Evolutionary conservation across 140 eudicot genomes (phyloP).

Genomic region (Flaveria floridana): DNA sequence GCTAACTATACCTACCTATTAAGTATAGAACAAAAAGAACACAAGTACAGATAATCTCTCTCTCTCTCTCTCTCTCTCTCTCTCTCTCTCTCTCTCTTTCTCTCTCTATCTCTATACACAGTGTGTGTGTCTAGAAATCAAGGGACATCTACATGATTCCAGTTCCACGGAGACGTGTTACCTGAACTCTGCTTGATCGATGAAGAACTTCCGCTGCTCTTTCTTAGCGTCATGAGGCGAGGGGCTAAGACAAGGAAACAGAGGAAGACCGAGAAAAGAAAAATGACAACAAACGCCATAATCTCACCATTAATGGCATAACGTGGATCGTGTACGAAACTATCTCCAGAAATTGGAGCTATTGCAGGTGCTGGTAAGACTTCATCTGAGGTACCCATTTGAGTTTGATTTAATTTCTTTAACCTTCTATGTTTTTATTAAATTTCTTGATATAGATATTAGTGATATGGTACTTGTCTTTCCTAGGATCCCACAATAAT

Average conservation of each 20-base stretch:
- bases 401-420: constrained; percentile 15
- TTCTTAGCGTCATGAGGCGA: constrained; percentile 27
- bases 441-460: not conserved
- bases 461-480: constrained; percentile 23
- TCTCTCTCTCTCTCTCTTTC: not conserved
- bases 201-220: constrained; percentile 21
- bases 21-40: constrained; percentile 13
- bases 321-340: constrained; percentile 23
- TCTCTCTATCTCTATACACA: not conserved
- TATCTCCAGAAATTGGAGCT: constrained; percentile 26
- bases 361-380: constrained; percentile 31
- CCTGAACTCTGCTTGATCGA: constrained; percentile 5
- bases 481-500: constrained; percentile 4
- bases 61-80: no score
- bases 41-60: not conserved
- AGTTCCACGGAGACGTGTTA: constrained; percentile 20
- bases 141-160: constrained; percentile 25
- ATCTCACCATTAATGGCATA: constrained; percentile 34
- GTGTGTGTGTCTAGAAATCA: constrained; percentile 24
- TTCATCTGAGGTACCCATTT: constrained; percentile 31
- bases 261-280: constrained; percentile 28
- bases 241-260: constrained; percentile 18
- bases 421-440: not conserved
- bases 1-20: not conserved
- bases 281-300: constrained; percentile 34